These are phyloP conservation scores for Talaromyces proteolyticus DNA, from an alignment of 495 filamentous ascomycete species.

Conservation along the genomic window DNA sequence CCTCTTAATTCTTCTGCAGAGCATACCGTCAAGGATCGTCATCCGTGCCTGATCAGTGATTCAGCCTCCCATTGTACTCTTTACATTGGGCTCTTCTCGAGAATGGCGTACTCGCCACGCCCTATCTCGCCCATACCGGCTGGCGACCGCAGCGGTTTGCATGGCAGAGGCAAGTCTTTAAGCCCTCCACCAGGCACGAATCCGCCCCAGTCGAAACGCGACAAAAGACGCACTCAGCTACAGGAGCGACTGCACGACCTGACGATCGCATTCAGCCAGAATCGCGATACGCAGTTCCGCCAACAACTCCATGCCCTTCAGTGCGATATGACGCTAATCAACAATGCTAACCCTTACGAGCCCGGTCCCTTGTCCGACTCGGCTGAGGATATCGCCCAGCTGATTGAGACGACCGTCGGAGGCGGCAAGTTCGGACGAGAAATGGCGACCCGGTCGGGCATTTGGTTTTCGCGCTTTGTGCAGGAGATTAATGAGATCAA, in stretches of 20 bases:
- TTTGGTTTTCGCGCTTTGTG: constrained; percentile 73
- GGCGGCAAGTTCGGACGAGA: constrained; percentile 47
- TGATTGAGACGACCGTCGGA: constrained; percentile 55
- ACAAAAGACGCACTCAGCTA: constrained; percentile 78
- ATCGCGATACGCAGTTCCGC: constrained; percentile 78
- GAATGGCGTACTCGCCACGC: constrained; percentile 34
- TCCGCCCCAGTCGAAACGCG: constrained; percentile 68
- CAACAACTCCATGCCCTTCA: constrained; percentile 85
- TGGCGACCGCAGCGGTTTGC: constrained; percentile 13
- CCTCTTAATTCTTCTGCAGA: too few relatives aligned
- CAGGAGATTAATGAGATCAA: constrained; percentile 78
- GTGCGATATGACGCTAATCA: constrained; percentile 81
- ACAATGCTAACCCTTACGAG: constrained; percentile 72
- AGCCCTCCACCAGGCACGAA: constrained; percentile 22
- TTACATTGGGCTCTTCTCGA: too few relatives aligned
- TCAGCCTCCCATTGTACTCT: too few relatives aligned
- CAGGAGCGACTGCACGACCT: constrained; percentile 69
- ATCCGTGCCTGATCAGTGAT: too few relatives aligned
- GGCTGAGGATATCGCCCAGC: constrained; percentile 56
- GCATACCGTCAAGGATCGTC: too few relatives aligned
- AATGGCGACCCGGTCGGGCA: constrained; percentile 67
- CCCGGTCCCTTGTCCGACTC: constrained; percentile 67
- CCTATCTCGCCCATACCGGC: constrained; percentile 25
- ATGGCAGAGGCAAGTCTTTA: constrained; percentile 25
- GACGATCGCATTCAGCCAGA: constrained; percentile 66